phyloP scores from a whole-genome alignment of 805 yeast species.

The Yarrowia osloensis region DNA sequence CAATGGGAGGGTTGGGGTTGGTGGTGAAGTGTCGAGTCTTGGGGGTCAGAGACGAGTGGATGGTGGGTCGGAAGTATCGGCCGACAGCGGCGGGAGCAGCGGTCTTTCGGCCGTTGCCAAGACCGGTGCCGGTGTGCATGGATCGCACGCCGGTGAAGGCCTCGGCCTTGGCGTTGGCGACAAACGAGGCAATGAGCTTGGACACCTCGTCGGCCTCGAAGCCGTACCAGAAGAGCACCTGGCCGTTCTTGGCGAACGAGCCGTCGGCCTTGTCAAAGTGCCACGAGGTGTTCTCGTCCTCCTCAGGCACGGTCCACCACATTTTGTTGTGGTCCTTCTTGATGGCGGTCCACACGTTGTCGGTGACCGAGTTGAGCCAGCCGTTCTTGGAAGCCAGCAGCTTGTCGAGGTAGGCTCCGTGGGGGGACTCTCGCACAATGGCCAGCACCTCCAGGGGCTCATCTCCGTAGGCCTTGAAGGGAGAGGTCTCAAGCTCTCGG shows the following conservation, averaged over 20 bases:
- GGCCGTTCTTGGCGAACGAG: conserved; percentile 84
- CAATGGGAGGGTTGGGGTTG: conserved; percentile 73
- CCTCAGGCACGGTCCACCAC: conserved; percentile 89
- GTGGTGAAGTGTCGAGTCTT: conserved; percentile 36
- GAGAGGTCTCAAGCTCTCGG: conserved; percentile 60
- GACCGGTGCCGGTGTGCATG: conserved; percentile 31
- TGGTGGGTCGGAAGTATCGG: conserved; percentile 34
- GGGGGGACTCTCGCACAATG: conserved; percentile 59
- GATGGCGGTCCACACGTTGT: conserved; percentile 83
- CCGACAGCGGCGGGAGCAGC: conserved; percentile 32
- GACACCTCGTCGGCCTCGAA: conserved; percentile 65
- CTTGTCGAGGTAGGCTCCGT: conserved; percentile 67
- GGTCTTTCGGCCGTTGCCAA: conserved; percentile 19
- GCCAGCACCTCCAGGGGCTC: conserved; percentile 95
- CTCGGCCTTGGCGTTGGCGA: conserved; percentile 31
- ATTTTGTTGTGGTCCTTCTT: conserved; percentile 69
- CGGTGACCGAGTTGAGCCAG: conserved; percentile 97
- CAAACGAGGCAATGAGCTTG: conserved; percentile 60
- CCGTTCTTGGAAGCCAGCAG: conserved; percentile 86
- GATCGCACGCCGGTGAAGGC: conserved; percentile 25
- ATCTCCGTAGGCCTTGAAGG: conserved; percentile 84
- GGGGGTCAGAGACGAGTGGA: conserved; percentile 22
- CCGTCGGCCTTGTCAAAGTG: conserved; percentile 92
- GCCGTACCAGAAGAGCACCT: conserved; percentile 94
- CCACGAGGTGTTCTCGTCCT: conserved; percentile 89